Conservation (phyloP, 495 filamentous ascomycete species). For the Penicillium paxilli region DNA sequence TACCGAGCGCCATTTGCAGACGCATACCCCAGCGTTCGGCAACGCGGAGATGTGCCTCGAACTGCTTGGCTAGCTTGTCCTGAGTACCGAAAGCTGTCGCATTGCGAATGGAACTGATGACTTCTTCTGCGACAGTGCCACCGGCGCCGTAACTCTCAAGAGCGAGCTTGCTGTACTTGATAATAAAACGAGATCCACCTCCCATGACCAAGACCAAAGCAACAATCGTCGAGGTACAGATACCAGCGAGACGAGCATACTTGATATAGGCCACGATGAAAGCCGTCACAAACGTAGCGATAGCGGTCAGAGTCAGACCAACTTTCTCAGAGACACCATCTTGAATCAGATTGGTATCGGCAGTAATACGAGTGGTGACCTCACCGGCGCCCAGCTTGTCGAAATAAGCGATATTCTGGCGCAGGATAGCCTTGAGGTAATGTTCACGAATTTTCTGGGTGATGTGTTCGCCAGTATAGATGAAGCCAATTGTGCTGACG, state of each 20-base stretch:
- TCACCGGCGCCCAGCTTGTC: slow-evolving; percentile 90
- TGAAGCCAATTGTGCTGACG: slow-evolving; percentile 81
- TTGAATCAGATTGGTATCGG: slow-evolving; percentile 86
- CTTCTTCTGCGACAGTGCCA: slow-evolving; percentile 90
- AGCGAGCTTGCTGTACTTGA: slow-evolving; percentile 75
- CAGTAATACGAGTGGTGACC: slow-evolving; percentile 88
- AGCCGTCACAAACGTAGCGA: slow-evolving; percentile 81
- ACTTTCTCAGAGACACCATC: slow-evolving; percentile 89
- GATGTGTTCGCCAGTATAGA: slow-evolving; percentile 90
- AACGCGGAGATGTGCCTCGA: slow-evolving; percentile 68
- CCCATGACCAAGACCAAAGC: slow-evolving; percentile 77
- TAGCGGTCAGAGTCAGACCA: slow-evolving; percentile 68
- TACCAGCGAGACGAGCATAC: slow-evolving; percentile 81
- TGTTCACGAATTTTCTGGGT: slow-evolving; percentile 81
- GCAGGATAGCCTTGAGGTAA: slow-evolving; percentile 79
- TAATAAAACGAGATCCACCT: slow-evolving; percentile 66
- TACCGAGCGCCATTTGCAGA: slow-evolving; percentile 64
- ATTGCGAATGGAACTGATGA: slow-evolving; percentile 90
- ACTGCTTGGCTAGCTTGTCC: slow-evolving; percentile 80
- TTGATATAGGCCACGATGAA: slow-evolving; percentile 87
- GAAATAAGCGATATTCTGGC: slow-evolving; percentile 91
- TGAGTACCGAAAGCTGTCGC: slow-evolving; percentile 93
- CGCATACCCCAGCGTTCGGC: slow-evolving; percentile 80
- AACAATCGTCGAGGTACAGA: slow-evolving; percentile 74
- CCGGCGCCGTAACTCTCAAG: slow-evolving; percentile 78